Evolutionary conservation across 352 stramenopile species (phyloP).

Genomic region (Phytophthora rubi): DNA sequence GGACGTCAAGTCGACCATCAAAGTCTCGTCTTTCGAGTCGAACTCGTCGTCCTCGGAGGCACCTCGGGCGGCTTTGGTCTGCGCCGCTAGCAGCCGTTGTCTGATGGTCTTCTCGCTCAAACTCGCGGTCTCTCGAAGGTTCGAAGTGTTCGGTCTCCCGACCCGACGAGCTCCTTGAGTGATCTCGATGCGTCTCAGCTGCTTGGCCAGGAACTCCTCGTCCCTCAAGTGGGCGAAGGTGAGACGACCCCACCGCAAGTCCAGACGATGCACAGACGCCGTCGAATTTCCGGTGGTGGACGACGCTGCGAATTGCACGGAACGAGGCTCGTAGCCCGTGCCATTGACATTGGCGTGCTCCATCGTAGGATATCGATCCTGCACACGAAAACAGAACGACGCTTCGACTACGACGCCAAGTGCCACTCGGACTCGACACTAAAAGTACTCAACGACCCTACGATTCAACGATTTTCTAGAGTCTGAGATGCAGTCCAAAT

Average conservation of each 20-base stretch:
- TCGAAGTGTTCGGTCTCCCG: not conserved
- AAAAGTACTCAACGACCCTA: not conserved
- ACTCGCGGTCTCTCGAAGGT: not conserved
- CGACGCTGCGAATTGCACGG: slow-evolving; percentile 4
- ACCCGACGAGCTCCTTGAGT: slow-evolving; percentile 38
- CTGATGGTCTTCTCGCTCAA: slow-evolving; percentile 29
- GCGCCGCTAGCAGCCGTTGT: slow-evolving; percentile 27
- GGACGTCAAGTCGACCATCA: not conserved
- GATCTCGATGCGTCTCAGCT: slow-evolving; percentile 67
- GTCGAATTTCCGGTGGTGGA: slow-evolving; percentile 1
- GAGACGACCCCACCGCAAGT: slow-evolving; percentile 75
- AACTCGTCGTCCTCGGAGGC: slow-evolving; percentile 33
- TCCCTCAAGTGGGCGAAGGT: slow-evolving; percentile 65
- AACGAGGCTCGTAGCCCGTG: slow-evolving; percentile 37
- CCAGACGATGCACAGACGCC: slow-evolving; percentile 34
- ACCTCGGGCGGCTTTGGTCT: slow-evolving; percentile 29
- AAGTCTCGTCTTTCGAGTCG: slow-evolving; percentile 27
- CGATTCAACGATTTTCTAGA: not conserved
- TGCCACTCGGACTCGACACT: not conserved
- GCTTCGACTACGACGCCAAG: slow-evolving; percentile 12
- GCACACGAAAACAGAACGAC: slow-evolving; percentile 25
- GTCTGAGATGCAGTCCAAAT: too few relatives aligned
- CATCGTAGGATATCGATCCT: slow-evolving; percentile 18
- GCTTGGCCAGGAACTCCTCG: slow-evolving; percentile 73
- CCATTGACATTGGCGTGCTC: slow-evolving; percentile 18